Evolutionary conservation across 2,329 filamentous ascomycete species (phyloP).

Genomic region (Epicoccum nigrum): DNA sequence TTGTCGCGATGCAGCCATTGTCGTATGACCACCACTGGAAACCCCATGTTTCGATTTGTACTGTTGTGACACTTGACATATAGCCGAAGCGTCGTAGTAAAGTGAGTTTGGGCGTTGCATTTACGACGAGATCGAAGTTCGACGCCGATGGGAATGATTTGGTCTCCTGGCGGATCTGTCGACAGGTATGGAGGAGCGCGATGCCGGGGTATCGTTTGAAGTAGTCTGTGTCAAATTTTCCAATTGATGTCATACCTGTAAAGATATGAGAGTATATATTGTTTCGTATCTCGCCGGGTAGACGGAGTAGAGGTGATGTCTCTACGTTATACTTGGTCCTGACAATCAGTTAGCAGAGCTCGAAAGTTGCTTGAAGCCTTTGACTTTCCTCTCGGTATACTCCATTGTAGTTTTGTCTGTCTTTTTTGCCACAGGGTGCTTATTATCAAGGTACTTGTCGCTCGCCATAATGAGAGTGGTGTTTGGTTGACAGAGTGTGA

Average conservation of each 20-base stretch:
- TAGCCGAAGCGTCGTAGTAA: background rate
- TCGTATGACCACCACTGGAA: no score
- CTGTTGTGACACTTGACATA: no score
- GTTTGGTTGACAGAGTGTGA: no score
- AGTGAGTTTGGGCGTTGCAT: background rate
- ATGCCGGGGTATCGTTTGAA: background rate
- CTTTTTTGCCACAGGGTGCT: no score
- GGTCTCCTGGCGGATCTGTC: background rate
- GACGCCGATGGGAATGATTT: background rate
- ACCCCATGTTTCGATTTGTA: no score
- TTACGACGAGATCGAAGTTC: background rate
- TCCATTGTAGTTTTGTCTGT: no score
- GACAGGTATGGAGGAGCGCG: background rate
- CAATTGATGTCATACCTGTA: background rate
- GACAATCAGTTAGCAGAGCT: background rate
- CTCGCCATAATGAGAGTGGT: no score
- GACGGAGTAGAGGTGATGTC: conserved; percentile 1
- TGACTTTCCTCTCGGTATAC: no score
- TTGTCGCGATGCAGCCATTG: no score
- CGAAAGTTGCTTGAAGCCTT: no score
- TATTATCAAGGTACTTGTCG: no score
- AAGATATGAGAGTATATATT: conserved; percentile 6
- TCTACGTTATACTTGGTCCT: background rate
- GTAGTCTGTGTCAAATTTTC: background rate
- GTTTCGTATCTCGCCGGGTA: conserved; percentile 15